Base-by-base conservation (phyloP, 192 early-diverging fungal species). In the Phlyctochytrium bullatum region DNA sequence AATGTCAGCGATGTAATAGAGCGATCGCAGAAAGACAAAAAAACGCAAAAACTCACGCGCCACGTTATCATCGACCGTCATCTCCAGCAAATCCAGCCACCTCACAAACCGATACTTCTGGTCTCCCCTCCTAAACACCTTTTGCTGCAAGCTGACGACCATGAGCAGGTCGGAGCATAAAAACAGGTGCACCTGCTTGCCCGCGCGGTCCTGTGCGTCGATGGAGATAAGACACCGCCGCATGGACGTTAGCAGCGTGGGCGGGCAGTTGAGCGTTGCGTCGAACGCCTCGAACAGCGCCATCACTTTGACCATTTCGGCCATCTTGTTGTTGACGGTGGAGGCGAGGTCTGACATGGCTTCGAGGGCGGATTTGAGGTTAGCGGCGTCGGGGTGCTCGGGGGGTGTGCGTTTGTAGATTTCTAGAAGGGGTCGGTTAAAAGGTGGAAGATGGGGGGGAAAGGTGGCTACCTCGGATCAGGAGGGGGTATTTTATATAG, bases 221-320 rank as follows among this genome's bases (percentile, higher is more conserved):
- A 74, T 72, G 16, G 68, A 59, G 14, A 80, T n/a, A 27, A 86
- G 59, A 24, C 82, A 67, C 36, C 81, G 67, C 2, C 84, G 73
- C 6, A 69, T 74, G 35, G 66, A 61, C 3, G 50, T 68, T 57
- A 86, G 81, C n/a, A 86, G 51, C 0, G 62, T 76, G 4, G 83
- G 69, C 2, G 85, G 85, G 56, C 85, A 86, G 61, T 83, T 72
- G 60, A 75, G 73, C n/a, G 84, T 86, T 40, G 73, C 72, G 35
- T 77, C 70, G 34, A 78, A 80, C 16, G 81, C 84, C n/a, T 80
- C 71, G 62, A 86, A 86, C 12, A 86, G 67, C 0, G 73, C 72
- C 3, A 75, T 75, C 1, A 65, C 62, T 29, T 82, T 75, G 64
- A 80, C 76, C 59, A 81, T 85, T 40, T 70, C 63, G 14, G 73